Base-by-base conservation (phyloP, 2,329 filamentous ascomycete species). In the Aspergillus calidoustus region DNA sequence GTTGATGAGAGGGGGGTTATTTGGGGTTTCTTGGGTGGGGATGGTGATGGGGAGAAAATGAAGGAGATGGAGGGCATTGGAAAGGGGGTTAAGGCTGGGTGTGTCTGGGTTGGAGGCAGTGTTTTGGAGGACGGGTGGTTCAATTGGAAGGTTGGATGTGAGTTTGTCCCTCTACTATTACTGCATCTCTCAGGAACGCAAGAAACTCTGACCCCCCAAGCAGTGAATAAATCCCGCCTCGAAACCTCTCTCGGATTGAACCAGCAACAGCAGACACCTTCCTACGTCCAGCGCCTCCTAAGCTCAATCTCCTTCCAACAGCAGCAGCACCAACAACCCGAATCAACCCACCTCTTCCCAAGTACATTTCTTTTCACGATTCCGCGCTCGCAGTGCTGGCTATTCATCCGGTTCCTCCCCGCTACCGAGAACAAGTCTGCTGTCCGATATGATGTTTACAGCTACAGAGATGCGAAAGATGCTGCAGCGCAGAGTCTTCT, bases 131-230 rank as follows among this genome's bases (percentile, higher is more conserved):
- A 7, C 3, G 25, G 71, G 0, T 34, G 46, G 0, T 76, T 77
- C 15, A 76, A 77, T 54, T 77, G 75, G 75, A 77, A 77, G 62
- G 30, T 68, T 25, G 67, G 63, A 11, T 47, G 75, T 77, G 30
- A 68, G 68, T 57, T 5, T n/a, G 9, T 7, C 23, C 11, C n/a
- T 13, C 41, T 8, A 43, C 19, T 19, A 19, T 19, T 19, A 19
- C 19, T 19, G 19, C 19, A 19, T 19, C 19, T 19, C 19, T 19
- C 19, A 19, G 19, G 19, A 19, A 19, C 19, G 19, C 19, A 19
- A 19, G 19, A 19, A 19, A 19, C 19, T 19, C 19, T 19, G 19
- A 19, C 19, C 19, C 19, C 19, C 19, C n/a, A 11, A 23, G 8
- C 25, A 69, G 61, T 63, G 25, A 52, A 19, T 19, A 30, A 30